Evolutionary conservation across 202 grass and related monocot species (phyloP), one percentile per base, ranked within the genome.

Genomic region (Schoenoplectus tabernaemontani): DNA sequence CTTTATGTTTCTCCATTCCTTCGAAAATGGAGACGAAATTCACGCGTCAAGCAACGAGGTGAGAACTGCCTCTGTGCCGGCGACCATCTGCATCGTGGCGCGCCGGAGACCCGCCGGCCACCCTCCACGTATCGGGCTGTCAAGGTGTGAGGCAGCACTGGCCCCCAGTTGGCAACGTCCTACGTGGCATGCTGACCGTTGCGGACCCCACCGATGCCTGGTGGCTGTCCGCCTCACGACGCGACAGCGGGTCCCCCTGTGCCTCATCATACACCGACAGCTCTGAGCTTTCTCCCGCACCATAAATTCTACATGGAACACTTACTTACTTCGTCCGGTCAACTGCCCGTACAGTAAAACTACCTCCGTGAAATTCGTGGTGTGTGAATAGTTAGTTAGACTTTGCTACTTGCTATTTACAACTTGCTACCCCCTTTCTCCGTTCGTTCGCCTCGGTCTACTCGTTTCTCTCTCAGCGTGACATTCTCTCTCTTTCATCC

Each of bases 181-280:
- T 19, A 50, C 68, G 69, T 82, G 70, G 79, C 26, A 12, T 0
- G 20, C 57, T 67, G 81, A 54, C 3, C 19, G 4, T 56, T 7
- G 22, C 26, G 30, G 67, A 77, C 57, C 64, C 85, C 79, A 72
- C 46, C 26, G 7, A 3, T 95, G 96, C 88, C 96, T 90, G 89
- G 78, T 54, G 33, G 53, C 34, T 92, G 89, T 86, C 75, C 82
- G 46, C 82, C 81, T 59, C 44, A 3, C 5, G 72, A 77, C 79
- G 59, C 7, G 83, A 95, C 91, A 90, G 73, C 1, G 89, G 87
- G 91, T 7, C 87, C 87, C 80, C 0, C 78, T 2, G 7, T 92
- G 95, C 86, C 78, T 13, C 36, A 7, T 63, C 67, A 4, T 15
- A 33, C 17, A 39, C 53, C 33, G 83, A 90, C 89, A 90, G 64